Evolutionary conservation across 257 asterid genomes (phyloP).

Genomic region (Gentiana dahurica): DNA sequence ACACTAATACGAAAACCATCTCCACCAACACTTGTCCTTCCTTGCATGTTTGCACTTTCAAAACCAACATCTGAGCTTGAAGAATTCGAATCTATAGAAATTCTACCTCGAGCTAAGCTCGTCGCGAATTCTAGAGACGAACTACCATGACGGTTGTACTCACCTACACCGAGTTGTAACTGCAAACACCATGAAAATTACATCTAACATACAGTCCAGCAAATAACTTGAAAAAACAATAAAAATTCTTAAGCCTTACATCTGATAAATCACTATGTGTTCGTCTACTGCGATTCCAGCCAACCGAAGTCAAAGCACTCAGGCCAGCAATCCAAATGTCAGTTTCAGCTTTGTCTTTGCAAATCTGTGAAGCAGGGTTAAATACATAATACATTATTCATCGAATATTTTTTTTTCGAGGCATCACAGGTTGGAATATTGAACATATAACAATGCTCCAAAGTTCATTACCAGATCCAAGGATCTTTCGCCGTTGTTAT

Average conservation of each 20-base stretch:
- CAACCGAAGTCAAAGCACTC: slow-evolving; percentile 57
- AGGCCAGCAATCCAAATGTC: slow-evolving; percentile 90
- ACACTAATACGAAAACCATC: slow-evolving; percentile 95
- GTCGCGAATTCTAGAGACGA: slow-evolving; percentile 43
- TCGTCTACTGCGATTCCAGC: slow-evolving; percentile 56
- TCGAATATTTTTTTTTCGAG: not conserved
- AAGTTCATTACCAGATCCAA: slow-evolving; percentile 61
- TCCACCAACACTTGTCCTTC: slow-evolving; percentile 55
- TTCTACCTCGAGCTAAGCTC: slow-evolving; percentile 38
- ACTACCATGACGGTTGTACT: slow-evolving; percentile 36
- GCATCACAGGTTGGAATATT: not conserved
- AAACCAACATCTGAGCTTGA: slow-evolving; percentile 72
- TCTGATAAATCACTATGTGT: slow-evolving; percentile 71
- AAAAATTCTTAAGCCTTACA: slow-evolving; percentile 23
- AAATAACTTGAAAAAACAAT: too few relatives aligned
- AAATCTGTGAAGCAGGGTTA: slow-evolving; percentile 45
- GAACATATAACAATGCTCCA: not conserved
- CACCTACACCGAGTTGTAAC: slow-evolving; percentile 42
- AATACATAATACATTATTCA: slow-evolving; percentile 2
- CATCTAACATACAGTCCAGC: too few relatives aligned
- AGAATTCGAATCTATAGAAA: slow-evolving; percentile 32
- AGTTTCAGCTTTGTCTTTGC: slow-evolving; percentile 84
- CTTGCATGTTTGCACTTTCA: slow-evolving; percentile 75
- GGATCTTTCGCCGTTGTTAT: slow-evolving; percentile 85
- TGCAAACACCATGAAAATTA: slow-evolving; percentile 18